A percentile compares a stretch with the other conserved stretches of the same genome.
Conservation (phyloP, 208 protist genomes). For the Trypanosoma cruzi region DNA sequence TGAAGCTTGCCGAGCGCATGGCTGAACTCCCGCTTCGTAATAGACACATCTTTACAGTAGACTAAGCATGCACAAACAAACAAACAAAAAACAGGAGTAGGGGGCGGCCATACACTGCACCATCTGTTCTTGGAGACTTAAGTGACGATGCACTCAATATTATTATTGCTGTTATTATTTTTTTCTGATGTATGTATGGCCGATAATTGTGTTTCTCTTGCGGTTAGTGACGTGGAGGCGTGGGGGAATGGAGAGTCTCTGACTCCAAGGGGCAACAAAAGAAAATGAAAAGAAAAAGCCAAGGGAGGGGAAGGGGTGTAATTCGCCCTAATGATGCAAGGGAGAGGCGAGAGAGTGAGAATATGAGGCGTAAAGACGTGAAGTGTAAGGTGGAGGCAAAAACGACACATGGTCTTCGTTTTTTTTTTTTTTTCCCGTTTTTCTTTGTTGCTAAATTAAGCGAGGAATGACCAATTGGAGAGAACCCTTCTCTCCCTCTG, state of each 20-base stretch:
- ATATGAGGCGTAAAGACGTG: too few species aligned
- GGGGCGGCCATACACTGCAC: background rate
- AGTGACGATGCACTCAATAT: background rate
- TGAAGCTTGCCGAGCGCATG: conserved; percentile 42
- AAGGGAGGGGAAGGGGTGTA: too few species aligned
- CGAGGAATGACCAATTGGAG: background rate
- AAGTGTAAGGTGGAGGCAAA: background rate
- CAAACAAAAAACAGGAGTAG: background rate
- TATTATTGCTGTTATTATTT: background rate
- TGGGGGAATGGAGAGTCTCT: too few species aligned
- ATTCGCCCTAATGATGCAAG: too few species aligned
- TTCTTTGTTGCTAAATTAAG: background rate
- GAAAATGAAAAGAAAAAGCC: too few species aligned
- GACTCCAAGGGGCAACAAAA: too few species aligned
- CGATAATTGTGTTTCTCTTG: background rate
- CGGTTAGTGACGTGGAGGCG: background rate
- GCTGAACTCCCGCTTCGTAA: conserved; percentile 67
- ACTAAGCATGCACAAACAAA: conserved; percentile 32
- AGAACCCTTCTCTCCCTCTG: background rate
- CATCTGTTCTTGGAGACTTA: background rate
- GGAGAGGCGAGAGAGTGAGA: too few species aligned
- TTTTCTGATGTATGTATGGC: background rate
- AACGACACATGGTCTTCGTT: background rate
- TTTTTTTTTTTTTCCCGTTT: conserved; percentile 1
- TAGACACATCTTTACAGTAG: conserved; percentile 84